Evolutionary conservation across 441 rosid genomes (phyloP).

Genomic region (Geranium incanum): DNA sequence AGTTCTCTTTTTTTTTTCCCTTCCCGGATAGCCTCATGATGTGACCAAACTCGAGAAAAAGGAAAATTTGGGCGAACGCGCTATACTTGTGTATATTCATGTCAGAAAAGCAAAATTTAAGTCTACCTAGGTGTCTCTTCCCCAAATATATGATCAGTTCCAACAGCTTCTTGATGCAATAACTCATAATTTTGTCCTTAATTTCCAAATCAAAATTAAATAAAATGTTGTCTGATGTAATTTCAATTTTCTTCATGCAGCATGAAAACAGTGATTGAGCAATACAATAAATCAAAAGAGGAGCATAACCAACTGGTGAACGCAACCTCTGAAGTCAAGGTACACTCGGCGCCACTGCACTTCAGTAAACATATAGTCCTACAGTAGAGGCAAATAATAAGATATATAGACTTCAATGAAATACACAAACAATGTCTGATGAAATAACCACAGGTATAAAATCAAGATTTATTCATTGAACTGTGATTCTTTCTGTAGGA

Average conservation of each 20-base stretch:
- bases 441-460: not conserved
- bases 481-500: too few species aligned
- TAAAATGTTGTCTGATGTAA: slow-evolving; percentile 16
- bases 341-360: slow-evolving; percentile 16
- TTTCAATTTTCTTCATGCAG: slow-evolving; percentile 37
- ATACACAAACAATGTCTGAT: not conserved
- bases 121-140: too few species aligned
- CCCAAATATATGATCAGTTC: too few species aligned
- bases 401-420: not conserved
- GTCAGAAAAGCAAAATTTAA: too few species aligned
- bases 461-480: not conserved
- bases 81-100: too few species aligned
- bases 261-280: slow-evolving; percentile 66
- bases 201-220: not conserved
- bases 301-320: slow-evolving; percentile 52
- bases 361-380: not conserved
- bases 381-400: not conserved
- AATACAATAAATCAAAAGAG: slow-evolving; percentile 69
- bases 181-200: not conserved
- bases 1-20: too few species aligned
- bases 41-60: too few species aligned
- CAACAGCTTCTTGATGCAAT: too few species aligned
- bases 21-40: too few species aligned
- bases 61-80: too few species aligned
- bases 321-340: slow-evolving; percentile 71